Evolutionary conservation across 1,284 basidiomycete species (phyloP), one percentile per base, ranked within the genome.

Genomic region (Lentinula novae-zelandiae): DNA sequence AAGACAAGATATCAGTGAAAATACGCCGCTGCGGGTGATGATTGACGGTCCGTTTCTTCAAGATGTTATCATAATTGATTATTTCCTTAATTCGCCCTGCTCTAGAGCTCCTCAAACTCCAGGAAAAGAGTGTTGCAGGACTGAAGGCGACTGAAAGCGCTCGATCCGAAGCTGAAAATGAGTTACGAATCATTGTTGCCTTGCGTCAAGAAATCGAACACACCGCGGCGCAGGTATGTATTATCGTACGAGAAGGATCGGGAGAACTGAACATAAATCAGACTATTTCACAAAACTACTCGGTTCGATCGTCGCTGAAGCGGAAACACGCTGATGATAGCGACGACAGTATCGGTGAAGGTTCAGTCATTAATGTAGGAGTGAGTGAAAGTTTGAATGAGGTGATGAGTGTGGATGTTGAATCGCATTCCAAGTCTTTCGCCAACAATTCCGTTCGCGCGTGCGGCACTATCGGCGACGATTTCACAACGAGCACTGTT

Each of bases 311-410:
- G 61, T 75, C 76, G 62, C 71, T 75, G 72, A 80, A 79, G 71
- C 77, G 78, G 57, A 80, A 78, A 70, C 78, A 76, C 61, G 60
- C 65, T 67, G 73, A 76, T 66, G 70, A 70, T 62, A 70, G 67
- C 60, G 67, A 67, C 27, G 68, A 60, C 27, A 27, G 27, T 53
- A 64, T 39, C 15, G 44, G 42, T 39, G 52, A 54, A 9, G 34
- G 5, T 33, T 17, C 15, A 34, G 51, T 2, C 27, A n/a, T 22
- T 38, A 13, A 10, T 2, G 20, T 22, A 15, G 38, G 5, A 5
- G 2, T 33, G 15, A 20, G 33, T 48, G 39, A 3, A 27, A 34
- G 39, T 39, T 12, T 15, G 36, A n/a, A 39, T 38, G 52, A 44
- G 22, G 53, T 48, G 52, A 15, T 36, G 40, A 12, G 12, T 22